Conservation (phyloP, 2,329 filamentous ascomycete species). For the Fusarium pseudonygamai region DNA sequence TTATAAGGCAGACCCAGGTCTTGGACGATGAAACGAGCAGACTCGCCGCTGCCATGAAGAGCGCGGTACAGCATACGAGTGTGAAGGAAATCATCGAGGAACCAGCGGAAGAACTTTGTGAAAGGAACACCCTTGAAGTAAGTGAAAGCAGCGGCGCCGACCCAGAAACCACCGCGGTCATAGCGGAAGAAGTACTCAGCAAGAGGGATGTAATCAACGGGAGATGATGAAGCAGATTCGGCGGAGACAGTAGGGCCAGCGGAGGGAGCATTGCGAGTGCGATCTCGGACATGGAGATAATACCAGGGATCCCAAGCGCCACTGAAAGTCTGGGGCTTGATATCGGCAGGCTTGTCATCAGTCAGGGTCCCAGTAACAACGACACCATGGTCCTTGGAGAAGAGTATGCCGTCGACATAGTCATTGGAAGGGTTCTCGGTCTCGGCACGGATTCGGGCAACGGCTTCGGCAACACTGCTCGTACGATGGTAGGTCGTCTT, state of each 20-base stretch:
- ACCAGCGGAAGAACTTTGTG: slow-evolving; percentile 71
- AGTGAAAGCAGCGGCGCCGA: slow-evolving; percentile 70
- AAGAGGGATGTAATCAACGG: slow-evolving; percentile 69
- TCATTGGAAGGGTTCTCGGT: slow-evolving; percentile 57
- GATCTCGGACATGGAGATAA: slow-evolving; percentile 70
- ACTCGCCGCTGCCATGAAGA: slow-evolving; percentile 73
- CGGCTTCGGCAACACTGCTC: slow-evolving; percentile 50
- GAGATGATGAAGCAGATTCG: slow-evolving; percentile 34
- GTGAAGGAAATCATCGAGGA: slow-evolving; percentile 77
- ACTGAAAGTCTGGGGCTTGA: slow-evolving; percentile 62
- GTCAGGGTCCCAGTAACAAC: slow-evolving; percentile 69
- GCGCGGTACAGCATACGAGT: slow-evolving; percentile 80
- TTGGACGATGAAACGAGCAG: slow-evolving; percentile 73
- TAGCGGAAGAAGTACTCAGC: slow-evolving; percentile 81
- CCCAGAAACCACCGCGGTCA: slow-evolving; percentile 80
- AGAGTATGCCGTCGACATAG: slow-evolving; percentile 76
- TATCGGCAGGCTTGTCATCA: slow-evolving; percentile 52
- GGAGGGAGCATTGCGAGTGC: slow-evolving; percentile 45
- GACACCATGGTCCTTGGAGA: slow-evolving; percentile 62
- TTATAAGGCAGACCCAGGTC: slow-evolving; percentile 69
- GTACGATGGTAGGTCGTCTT: slow-evolving; percentile 65
- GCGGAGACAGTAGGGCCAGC: slow-evolving; percentile 25
- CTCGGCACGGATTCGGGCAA: slow-evolving; percentile 56
- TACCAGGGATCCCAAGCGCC: slow-evolving; percentile 77
- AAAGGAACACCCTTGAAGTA: slow-evolving; percentile 75